These are phyloP conservation scores for Pythium utonaiense DNA, from an alignment of 352 stramenopile genomes.

Conservation along the genomic window DNA sequence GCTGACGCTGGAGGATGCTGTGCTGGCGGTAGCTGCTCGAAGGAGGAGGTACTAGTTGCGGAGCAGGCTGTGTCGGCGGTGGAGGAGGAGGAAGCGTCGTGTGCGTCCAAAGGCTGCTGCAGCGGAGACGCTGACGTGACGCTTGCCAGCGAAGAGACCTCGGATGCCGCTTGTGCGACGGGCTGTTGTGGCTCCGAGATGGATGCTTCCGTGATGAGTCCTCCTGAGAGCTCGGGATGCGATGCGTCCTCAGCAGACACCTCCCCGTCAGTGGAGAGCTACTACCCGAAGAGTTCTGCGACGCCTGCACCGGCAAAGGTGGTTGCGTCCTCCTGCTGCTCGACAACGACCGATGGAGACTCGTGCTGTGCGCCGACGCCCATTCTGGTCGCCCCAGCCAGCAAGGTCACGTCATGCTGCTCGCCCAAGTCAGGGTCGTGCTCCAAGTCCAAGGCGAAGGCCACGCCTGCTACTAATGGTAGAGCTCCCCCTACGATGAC, in stretches of 20 bases:
- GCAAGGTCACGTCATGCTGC: slow-evolving; percentile 9
- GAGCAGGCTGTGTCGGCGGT: neutral
- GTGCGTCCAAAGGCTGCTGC: slow-evolving; percentile 9
- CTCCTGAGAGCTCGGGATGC: no score
- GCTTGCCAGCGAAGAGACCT: neutral
- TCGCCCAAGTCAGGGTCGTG: slow-evolving; percentile 3
- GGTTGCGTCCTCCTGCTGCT: slow-evolving; percentile 1
- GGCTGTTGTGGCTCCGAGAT: neutral
- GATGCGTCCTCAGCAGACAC: no score
- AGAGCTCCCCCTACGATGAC: neutral
- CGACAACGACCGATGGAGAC: neutral
- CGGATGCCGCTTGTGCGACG: neutral
- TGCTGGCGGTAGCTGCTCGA: neutral
- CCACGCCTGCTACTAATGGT: neutral
- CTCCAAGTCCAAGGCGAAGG: neutral
- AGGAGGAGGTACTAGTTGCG: neutral
- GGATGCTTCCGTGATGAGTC: no score
- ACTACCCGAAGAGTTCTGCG: slow-evolving; percentile 1
- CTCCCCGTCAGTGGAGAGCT: neutral
- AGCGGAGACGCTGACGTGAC: neutral
- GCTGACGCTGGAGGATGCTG: neutral
- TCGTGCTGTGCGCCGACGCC: slow-evolving; percentile 9
- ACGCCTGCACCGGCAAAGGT: slow-evolving; percentile 8
- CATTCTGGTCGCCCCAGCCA: slow-evolving; percentile 7
- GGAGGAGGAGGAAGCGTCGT: slow-evolving; percentile 1